Base-by-base conservation (phyloP, 164 flowering plant genomes). In the Chimonanthus salicifolius region DNA sequence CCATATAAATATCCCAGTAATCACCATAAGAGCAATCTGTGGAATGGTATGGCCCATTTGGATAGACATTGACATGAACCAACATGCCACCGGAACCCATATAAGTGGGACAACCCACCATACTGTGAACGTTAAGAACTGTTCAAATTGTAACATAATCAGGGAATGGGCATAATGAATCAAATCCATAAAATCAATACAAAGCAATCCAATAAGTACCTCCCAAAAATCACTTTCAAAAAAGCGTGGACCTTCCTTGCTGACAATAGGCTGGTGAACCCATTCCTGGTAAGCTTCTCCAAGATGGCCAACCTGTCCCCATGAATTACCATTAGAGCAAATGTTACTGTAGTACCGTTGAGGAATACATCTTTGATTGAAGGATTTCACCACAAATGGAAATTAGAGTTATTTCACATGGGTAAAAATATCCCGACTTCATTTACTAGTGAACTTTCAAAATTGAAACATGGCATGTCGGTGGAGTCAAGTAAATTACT, bases 221-320 rank as follows among this genome's bases (percentile, higher is more conserved):
- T 95, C 98, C 85, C 80, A 83, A 77, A 90, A 85, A 20, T 87
- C 92, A 78, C 86, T 95, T 13, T 71, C 84, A 49, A 95, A 95
- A 75, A 91, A 91, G 4, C 97, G 87, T 69, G 99, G 99, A 45
- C 98, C 90, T 82, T 89, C 94, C 84, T 83, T 89, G 86, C 84
- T 76, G 47, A 87, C 90, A 75, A 93, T 93, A 70, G 99, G 98
- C 74, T 89, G 94, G 82, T 95, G 98, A 83, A 90, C 91, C 99
- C 99, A 94, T 69, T 91, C 91, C 72, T 95, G 87, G 72, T 95
- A 95, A 68, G 75, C 79, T 83, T 89, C 96, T 73, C 98, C 98
- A 78, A 95, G 96, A 84, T 93, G 90, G 72, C 99, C 99, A 79
- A 95, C 99, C 99, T 95, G 33, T 33, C 33, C 33, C 1, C 33